phyloP scores from a whole-genome alignment of 768 basidiomycete genomes.

The Solioccasus polychromus region DNA sequence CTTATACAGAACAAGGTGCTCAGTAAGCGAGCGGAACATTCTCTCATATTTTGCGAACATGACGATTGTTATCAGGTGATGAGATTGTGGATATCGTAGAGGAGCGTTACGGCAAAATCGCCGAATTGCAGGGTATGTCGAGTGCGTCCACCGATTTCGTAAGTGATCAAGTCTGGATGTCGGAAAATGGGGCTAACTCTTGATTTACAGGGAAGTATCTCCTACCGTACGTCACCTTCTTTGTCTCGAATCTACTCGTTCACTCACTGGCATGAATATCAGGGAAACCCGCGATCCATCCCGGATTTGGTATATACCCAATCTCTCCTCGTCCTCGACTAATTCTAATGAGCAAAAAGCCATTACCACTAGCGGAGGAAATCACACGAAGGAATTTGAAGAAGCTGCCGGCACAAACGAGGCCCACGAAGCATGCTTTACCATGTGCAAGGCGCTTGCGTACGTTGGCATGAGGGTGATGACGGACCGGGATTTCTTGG shows the following conservation, averaged over 20 bases:
- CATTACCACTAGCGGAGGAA: conserved; percentile 79
- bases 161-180: too few relatives aligned
- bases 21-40: conserved; percentile 35
- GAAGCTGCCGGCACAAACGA: conserved; percentile 54
- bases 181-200: neutral
- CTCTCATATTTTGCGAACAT: neutral
- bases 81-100: conserved; percentile 62
- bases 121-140: conserved; percentile 61
- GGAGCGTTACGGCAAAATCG: conserved; percentile 58
- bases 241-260: neutral
- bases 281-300: conserved; percentile 69
- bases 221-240: conserved; percentile 58
- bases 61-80: conserved; percentile 40
- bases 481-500: conserved; percentile 63
- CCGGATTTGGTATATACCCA: conserved; percentile 47
- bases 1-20: conserved; percentile 67
- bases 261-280: conserved; percentile 3
- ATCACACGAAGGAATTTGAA: conserved; percentile 73
- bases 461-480: conserved; percentile 66
- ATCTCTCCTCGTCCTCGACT: neutral
- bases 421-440: conserved; percentile 66
- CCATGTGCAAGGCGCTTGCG: conserved; percentile 69
- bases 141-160: conserved; percentile 84
- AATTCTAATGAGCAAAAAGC: conserved; percentile 37
- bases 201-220: conserved; percentile 47